Percentiles rank a stretch among this genome's conserved stretches.
Evolutionary conservation across 768 basidiomycete species (phyloP).

Genomic region (Candolleomyces aberdarensis): DNA sequence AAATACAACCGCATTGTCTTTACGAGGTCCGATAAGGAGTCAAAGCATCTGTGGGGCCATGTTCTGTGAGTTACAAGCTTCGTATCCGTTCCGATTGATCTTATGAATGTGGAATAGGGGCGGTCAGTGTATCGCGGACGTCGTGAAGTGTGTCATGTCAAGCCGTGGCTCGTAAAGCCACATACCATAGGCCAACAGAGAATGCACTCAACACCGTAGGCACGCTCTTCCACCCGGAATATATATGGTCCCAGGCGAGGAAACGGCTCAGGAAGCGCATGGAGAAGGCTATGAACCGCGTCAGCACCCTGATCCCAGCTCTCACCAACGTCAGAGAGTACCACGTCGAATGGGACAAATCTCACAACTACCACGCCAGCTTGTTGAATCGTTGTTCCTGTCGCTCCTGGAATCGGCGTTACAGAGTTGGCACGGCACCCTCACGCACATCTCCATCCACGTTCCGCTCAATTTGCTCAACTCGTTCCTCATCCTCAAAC

Average conservation of each 20-base stretch:
- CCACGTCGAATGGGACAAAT: constrained; percentile 37
- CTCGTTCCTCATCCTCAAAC: constrained; percentile 27
- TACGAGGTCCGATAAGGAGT: too few relatives aligned
- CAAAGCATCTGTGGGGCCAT: too few relatives aligned
- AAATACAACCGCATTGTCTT: too few relatives aligned
- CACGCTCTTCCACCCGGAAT: constrained; percentile 26
- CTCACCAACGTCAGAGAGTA: constrained; percentile 35
- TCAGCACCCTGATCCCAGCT: constrained; percentile 28
- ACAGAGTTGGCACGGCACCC: constrained; percentile 23
- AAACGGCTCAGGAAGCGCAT: constrained; percentile 31
- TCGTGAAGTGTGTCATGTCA: constrained; percentile 33
- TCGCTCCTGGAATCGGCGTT: constrained; percentile 36
- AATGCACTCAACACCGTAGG: constrained; percentile 24
- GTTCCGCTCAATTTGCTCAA: constrained; percentile 35
- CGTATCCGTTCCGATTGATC: too few relatives aligned
- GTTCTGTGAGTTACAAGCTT: too few relatives aligned
- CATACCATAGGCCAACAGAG: constrained; percentile 25
- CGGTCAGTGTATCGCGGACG: constrained; percentile 13
- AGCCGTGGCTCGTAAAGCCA: constrained; percentile 41
- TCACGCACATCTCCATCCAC: constrained; percentile 33
- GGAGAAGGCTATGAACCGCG: constrained; percentile 31
- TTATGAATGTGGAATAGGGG: too few relatives aligned
- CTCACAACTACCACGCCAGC: constrained; percentile 29
- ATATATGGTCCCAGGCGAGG: constrained; percentile 28
- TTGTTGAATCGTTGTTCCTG: too few relatives aligned